phyloP scores from a whole-genome alignment of 805 yeast species.

The Zygoascus biomembranicola region DNA sequence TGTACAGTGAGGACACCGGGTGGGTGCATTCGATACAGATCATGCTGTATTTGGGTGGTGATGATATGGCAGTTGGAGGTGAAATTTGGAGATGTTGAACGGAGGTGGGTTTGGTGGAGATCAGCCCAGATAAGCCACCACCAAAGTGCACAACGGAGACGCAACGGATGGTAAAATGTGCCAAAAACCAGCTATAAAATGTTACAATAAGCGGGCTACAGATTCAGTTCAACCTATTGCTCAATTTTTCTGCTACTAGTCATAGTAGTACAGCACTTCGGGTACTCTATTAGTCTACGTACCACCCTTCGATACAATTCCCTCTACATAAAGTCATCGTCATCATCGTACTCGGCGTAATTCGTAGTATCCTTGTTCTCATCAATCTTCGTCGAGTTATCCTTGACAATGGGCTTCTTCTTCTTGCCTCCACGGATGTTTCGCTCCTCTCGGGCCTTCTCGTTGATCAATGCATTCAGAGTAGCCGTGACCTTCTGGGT shows the following conservation, averaged over 20 bases:
- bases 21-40: constrained; percentile 83
- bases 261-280: no score
- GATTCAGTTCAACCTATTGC: no score
- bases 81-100: not conserved
- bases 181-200: no score
- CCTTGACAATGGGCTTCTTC: constrained; percentile 80
- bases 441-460: constrained; percentile 86
- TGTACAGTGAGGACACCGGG: constrained; percentile 57
- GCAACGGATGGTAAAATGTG: no score
- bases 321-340: constrained; percentile 32
- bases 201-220: no score
- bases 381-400: constrained; percentile 60
- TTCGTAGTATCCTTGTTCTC: constrained; percentile 45
- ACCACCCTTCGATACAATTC: not conserved
- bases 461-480: constrained; percentile 68
- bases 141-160: no score
- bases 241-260: no score
- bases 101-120: not conserved
- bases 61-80: not conserved
- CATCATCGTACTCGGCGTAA: constrained; percentile 36
- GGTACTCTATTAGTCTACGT: not conserved
- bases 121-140: no score
- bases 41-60: constrained; percentile 38
- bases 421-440: constrained; percentile 82
- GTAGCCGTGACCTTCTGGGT: constrained; percentile 81